These are phyloP conservation scores for Aspergillus alliaceus DNA, from an alignment of 2,329 filamentous ascomycete species.

Conservation along the genomic window DNA sequence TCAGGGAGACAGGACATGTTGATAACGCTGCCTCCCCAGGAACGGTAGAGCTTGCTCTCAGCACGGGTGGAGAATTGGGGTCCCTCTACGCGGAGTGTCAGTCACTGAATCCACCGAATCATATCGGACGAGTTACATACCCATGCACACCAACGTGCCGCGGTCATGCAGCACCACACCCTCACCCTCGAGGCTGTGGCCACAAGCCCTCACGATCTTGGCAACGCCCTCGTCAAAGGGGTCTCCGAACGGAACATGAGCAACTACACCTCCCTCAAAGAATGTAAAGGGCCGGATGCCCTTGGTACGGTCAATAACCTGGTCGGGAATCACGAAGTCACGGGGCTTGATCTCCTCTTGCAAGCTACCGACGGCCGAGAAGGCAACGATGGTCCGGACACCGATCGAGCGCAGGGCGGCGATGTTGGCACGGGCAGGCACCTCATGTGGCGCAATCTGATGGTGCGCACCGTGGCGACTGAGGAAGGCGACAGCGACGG, in stretches of 20 bases:
- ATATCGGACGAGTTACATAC: slow-evolving; percentile 48
- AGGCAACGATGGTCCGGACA: slow-evolving; percentile 87
- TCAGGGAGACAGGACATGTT: slow-evolving; percentile 98
- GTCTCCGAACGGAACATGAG: slow-evolving; percentile 92
- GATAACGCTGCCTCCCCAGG: slow-evolving; percentile 91
- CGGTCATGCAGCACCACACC: slow-evolving; percentile 80
- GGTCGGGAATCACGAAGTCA: slow-evolving; percentile 95
- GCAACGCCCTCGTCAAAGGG: slow-evolving; percentile 83
- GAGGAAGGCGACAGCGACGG: slow-evolving; percentile 78
- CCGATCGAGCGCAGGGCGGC: slow-evolving; percentile 91
- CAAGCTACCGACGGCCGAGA: slow-evolving; percentile 90
- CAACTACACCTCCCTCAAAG: slow-evolving; percentile 79
- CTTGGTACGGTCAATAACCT: slow-evolving; percentile 97
- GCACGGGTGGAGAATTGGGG: slow-evolving; percentile 96
- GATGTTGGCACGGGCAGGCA: slow-evolving; percentile 94
- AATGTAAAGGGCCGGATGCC: slow-evolving; percentile 92
- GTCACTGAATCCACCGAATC: neutral
- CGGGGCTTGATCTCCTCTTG: slow-evolving; percentile 91
- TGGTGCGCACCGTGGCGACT: slow-evolving; percentile 89
- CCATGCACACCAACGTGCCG: slow-evolving; percentile 89
- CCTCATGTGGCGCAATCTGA: slow-evolving; percentile 87
- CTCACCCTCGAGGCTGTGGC: slow-evolving; percentile 74
- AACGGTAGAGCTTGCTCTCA: slow-evolving; percentile 91
- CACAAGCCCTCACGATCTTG: slow-evolving; percentile 74
- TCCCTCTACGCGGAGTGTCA: slow-evolving; percentile 65